These are phyloP conservation scores for Colletotrichum tamarilloi DNA, from an alignment of 2,329 filamentous ascomycete species.

Conservation along the genomic window DNA sequence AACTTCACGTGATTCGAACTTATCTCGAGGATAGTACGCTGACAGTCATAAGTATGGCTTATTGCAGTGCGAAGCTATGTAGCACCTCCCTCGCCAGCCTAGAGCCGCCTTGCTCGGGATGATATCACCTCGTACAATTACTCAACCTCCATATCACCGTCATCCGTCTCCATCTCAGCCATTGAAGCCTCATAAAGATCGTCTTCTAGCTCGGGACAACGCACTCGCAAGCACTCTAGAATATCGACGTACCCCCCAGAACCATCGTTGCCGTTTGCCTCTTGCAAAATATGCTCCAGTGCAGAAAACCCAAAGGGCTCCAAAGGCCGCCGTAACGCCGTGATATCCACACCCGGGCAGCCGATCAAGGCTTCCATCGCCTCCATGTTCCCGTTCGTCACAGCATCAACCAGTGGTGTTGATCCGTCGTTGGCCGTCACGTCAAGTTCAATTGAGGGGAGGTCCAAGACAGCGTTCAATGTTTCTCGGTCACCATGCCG, in stretches of 20 bases:
- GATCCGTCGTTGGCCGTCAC: not conserved
- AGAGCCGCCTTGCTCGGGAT: not conserved
- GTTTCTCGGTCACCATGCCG: not conserved
- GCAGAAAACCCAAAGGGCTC: not conserved
- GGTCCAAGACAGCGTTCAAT: not conserved
- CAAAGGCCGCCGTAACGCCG: not conserved
- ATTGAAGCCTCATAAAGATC: not conserved
- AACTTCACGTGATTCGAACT: not conserved
- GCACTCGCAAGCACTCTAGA: not conserved
- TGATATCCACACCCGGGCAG: not conserved
- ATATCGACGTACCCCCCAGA: not conserved
- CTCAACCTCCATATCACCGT: not conserved
- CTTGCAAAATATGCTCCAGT: not conserved
- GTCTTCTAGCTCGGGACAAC: not conserved
- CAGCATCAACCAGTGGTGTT: not conserved
- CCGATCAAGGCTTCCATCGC: not conserved
- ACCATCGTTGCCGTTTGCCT: not conserved
- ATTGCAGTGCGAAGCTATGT: not conserved
- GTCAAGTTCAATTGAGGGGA: not conserved
- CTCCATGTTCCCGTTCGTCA: not conserved
- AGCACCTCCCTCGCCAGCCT: not conserved
- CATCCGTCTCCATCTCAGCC: not conserved
- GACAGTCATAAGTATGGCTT: not conserved
- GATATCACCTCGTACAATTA: not conserved
- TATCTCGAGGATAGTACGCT: not conserved